These are phyloP conservation scores for Botryosphaeria dothidea DNA, from an alignment of 2,329 filamentous ascomycete species.

Conservation along the genomic window DNA sequence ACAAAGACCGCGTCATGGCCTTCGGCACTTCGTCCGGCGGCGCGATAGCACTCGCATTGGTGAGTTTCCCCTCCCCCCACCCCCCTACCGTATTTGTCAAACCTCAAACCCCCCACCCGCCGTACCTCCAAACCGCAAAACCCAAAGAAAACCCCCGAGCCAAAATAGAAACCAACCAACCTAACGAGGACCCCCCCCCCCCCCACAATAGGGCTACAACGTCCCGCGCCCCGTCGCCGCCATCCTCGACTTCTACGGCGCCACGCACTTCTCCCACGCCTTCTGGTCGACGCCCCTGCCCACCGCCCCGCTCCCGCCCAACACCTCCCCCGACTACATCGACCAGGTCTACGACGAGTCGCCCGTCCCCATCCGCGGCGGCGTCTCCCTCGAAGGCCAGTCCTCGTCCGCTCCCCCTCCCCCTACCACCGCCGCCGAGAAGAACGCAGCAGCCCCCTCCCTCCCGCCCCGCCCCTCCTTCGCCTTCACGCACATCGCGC, in stretches of 20 bases:
- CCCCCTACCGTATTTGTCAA: no score
- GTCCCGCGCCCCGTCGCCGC: conserved; percentile 38
- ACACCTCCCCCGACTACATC: conserved; percentile 34
- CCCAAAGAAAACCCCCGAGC: background rate
- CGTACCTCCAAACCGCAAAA: background rate
- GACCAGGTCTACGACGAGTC: conserved; percentile 37
- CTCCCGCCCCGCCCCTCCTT: conserved; percentile 40
- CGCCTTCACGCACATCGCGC: conserved; percentile 44
- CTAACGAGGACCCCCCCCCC: no score
- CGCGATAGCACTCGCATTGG: conserved; percentile 48
- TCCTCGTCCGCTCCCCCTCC: background rate
- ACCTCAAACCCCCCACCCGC: conserved; percentile 31
- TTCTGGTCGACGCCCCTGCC: conserved; percentile 40
- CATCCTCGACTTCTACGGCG: conserved; percentile 45
- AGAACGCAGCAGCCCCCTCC: background rate
- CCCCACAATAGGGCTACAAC: background rate
- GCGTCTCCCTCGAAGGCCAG: conserved; percentile 46
- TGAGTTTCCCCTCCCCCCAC: conserved; percentile 19
- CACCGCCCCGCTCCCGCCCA: conserved; percentile 23
- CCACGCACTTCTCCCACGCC: conserved; percentile 37
- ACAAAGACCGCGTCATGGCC: conserved; percentile 35
- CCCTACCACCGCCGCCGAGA: background rate
- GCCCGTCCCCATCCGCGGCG: conserved; percentile 41
- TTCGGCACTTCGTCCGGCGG: conserved; percentile 43
- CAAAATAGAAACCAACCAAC: background rate